phyloP scores from a whole-genome alignment of 805 yeast species.

The Nakazawaea sp. region DNA sequence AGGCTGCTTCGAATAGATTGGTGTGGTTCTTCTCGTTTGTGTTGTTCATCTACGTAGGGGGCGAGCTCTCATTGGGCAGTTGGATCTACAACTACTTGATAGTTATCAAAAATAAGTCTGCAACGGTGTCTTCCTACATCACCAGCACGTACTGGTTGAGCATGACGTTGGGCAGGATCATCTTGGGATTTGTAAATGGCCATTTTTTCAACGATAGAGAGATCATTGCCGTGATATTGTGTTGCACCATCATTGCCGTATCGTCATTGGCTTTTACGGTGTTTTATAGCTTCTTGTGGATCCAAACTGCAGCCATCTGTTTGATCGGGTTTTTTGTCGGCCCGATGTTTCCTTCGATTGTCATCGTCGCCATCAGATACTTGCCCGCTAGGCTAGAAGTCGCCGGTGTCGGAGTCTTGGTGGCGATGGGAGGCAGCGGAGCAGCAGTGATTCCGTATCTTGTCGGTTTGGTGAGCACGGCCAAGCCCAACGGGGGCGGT shows the following conservation, averaged over 20 bases:
- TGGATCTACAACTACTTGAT: conserved; percentile 44
- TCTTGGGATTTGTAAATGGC: conserved; percentile 42
- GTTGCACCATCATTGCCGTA: conserved; percentile 26
- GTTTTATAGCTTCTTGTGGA: conserved; percentile 13
- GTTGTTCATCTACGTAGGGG: conserved; percentile 44
- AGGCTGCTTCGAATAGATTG: conserved; percentile 24
- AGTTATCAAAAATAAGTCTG: conserved; percentile 30
- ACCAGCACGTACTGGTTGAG: conserved; percentile 48
- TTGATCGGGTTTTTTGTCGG: conserved; percentile 44
- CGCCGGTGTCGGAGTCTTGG: conserved; percentile 64
- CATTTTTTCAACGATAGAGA: conserved; percentile 30
- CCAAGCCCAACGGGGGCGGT: conserved; percentile 22
- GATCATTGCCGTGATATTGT: conserved; percentile 33
- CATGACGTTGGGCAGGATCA: conserved; percentile 40
- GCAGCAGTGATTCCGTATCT: conserved; percentile 69
- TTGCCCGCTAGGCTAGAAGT: conserved; percentile 57
- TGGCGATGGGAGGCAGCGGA: conserved; percentile 80
- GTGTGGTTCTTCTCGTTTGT: conserved; percentile 34
- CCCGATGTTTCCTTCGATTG: conserved; percentile 61
- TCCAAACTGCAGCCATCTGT: conserved; percentile 30
- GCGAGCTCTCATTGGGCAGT: conserved; percentile 45
- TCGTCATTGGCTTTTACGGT: conserved; percentile 27
- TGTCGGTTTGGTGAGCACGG: conserved; percentile 42
- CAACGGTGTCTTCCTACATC: conserved; percentile 34
- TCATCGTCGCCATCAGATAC: conserved; percentile 54